Evolutionary conservation across 2,329 filamentous ascomycete species (phyloP).

Genomic region (Sordariomycetes sp.): DNA sequence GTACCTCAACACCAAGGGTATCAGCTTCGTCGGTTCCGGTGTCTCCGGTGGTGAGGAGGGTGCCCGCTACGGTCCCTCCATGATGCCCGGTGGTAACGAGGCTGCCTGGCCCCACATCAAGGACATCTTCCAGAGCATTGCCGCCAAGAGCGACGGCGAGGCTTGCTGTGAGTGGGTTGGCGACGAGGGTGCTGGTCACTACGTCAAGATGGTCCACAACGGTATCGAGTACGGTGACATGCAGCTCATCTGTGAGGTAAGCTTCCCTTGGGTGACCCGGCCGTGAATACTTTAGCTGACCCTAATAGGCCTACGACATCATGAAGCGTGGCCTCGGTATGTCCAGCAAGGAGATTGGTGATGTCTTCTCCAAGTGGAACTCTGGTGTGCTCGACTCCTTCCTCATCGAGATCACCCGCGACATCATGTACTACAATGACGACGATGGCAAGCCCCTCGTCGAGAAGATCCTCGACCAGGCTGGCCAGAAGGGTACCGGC

Average conservation of each 20-base stretch:
- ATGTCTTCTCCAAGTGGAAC: conserved; percentile 95
- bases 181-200: conserved; percentile 98
- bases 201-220: conserved; percentile 99
- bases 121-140: conserved; percentile 96
- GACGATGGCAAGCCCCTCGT: conserved; percentile 84
- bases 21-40: conserved; percentile 93
- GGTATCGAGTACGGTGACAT: conserved; percentile 99
- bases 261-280: conserved; percentile 12
- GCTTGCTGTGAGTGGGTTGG: conserved; percentile 99
- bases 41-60: conserved; percentile 99
- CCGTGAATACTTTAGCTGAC: conserved; percentile 9
- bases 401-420: conserved; percentile 97
- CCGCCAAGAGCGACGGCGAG: conserved; percentile 95
- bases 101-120: conserved; percentile 97
- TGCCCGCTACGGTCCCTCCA: conserved; percentile 90
- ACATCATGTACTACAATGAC: conserved; percentile 98
- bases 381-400: conserved; percentile 97
- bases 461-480: conserved; percentile 98
- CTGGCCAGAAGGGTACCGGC: conserved; percentile 98
- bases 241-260: conserved; percentile 98
- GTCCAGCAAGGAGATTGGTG: conserved; percentile 87
- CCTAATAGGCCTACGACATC: conserved; percentile 88
- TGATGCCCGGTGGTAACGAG: conserved; percentile 99
- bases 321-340: conserved; percentile 96
- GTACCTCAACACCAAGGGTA: conserved; percentile 79